Evolutionary conservation across 768 basidiomycete species (phyloP).

Genomic region (Hygrocybe punicea): DNA sequence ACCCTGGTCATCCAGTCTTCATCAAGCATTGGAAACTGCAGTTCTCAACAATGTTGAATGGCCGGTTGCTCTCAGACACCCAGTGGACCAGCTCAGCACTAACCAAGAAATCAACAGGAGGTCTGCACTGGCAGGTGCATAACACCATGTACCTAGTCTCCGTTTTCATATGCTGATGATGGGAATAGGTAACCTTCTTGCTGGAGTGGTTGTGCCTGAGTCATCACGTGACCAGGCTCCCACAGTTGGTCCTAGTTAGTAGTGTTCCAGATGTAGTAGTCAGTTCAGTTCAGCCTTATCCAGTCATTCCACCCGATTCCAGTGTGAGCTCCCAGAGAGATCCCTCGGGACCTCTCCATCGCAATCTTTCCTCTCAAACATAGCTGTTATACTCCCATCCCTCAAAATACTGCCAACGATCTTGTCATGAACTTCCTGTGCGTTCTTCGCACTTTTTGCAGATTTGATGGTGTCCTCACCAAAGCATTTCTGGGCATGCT

Average conservation of each 20-base stretch:
- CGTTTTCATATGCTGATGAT: constrained; percentile 20
- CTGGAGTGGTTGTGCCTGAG: no score
- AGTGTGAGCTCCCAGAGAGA: no score
- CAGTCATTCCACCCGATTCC: no score
- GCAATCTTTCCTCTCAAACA: constrained; percentile 29
- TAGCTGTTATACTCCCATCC: constrained; percentile 23
- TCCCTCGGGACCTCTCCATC: no score
- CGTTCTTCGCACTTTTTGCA: constrained; percentile 4
- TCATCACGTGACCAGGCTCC: no score
- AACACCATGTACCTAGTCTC: constrained; percentile 21
- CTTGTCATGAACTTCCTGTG: constrained; percentile 2
- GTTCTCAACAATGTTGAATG: constrained; percentile 3
- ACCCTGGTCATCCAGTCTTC: constrained; percentile 23
- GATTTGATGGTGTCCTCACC: constrained; percentile 22
- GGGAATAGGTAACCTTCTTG: constrained; percentile 30
- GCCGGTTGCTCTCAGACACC: constrained; percentile 33
- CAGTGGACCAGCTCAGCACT: constrained; percentile 35
- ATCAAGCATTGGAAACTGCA: no score
- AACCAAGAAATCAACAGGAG: neutral
- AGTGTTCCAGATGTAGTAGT: no score
- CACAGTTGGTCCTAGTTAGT: no score
- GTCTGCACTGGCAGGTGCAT: constrained; percentile 2
- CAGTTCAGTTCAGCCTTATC: no score
- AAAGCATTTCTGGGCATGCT: constrained; percentile 34
- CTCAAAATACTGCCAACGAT: constrained; percentile 6